These are phyloP conservation scores for Fusarium nematophilum DNA, from an alignment of 2,329 filamentous ascomycete genomes.

Conservation along the genomic window DNA sequence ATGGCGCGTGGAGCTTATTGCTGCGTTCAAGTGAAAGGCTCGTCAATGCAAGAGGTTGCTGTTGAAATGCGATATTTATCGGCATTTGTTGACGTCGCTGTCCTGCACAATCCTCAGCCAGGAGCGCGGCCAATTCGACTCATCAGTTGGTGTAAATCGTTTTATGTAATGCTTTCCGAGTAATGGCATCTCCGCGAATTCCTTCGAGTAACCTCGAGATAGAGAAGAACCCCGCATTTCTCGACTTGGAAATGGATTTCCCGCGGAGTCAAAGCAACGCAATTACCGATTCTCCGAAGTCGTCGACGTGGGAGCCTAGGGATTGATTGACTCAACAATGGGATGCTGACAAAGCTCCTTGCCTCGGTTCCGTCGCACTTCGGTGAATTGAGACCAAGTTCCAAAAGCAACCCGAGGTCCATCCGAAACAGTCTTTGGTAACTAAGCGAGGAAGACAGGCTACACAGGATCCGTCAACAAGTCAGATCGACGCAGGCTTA, in stretches of 20 bases:
- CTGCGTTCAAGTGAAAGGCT: slow-evolving; percentile 11
- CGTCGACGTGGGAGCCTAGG: slow-evolving; percentile 15
- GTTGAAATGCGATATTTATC: slow-evolving; percentile 20
- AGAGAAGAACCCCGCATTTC: slow-evolving; percentile 27
- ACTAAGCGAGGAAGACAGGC: no score
- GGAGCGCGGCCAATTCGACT: neutral
- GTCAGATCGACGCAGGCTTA: slow-evolving; percentile 9
- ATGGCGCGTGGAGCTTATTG: slow-evolving; percentile 23
- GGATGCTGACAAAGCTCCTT: slow-evolving; percentile 31
- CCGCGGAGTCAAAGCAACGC: slow-evolving; percentile 7
- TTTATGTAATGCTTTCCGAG: slow-evolving; percentile 31
- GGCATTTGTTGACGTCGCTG: neutral
- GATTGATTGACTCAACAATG: slow-evolving; percentile 28
- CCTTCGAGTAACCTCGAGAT: slow-evolving; percentile 22
- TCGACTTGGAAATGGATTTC: slow-evolving; percentile 4
- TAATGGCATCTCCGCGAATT: slow-evolving; percentile 1
- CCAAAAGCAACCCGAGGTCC: no score
- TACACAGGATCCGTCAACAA: no score
- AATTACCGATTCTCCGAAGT: slow-evolving; percentile 12
- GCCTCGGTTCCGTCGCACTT: no score
- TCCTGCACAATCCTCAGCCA: neutral
- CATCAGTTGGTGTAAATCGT: slow-evolving; percentile 10
- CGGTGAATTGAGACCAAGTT: no score
- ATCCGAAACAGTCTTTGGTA: no score
- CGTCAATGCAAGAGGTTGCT: slow-evolving; percentile 2